phyloP scores from a whole-genome alignment of 768 basidiomycete species.

The Chalciporus piperatus region DNA sequence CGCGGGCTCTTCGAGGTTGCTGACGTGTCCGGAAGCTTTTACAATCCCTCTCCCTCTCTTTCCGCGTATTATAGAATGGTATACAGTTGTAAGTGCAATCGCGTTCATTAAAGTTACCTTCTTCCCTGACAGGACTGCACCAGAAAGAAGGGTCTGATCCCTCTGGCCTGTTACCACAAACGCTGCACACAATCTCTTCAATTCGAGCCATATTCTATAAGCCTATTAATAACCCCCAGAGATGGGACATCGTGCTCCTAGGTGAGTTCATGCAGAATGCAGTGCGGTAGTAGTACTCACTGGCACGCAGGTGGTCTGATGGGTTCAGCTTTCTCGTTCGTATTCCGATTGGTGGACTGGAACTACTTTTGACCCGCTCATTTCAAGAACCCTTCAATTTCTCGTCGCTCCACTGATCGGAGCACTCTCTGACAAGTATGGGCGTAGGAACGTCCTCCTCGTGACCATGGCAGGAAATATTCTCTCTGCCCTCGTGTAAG shows the following conservation, averaged over 20 bases:
- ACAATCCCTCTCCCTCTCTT: slow-evolving; percentile 96
- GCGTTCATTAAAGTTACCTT: not conserved
- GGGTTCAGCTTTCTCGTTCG: slow-evolving; percentile 91
- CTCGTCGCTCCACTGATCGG: slow-evolving; percentile 82
- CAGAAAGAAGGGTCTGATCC: slow-evolving; percentile 74
- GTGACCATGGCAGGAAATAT: slow-evolving; percentile 93
- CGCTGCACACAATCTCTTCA: slow-evolving; percentile 62
- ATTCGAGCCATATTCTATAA: slow-evolving; percentile 66
- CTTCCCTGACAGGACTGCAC: not conserved
- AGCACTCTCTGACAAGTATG: slow-evolving; percentile 83
- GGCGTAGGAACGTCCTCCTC: slow-evolving; percentile 80
- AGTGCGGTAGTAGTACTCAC: slow-evolving; percentile 6
- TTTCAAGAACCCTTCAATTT: slow-evolving; percentile 74
- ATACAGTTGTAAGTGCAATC: slow-evolving; percentile 55
- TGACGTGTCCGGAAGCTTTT: slow-evolving; percentile 56
- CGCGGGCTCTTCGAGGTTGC: not conserved
- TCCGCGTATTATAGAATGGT: slow-evolving; percentile 96
- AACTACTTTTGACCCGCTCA: slow-evolving; percentile 27
- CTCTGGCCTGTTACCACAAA: slow-evolving; percentile 68
- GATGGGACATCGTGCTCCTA: slow-evolving; percentile 95
- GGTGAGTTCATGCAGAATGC: slow-evolving; percentile 41
- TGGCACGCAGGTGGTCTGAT: slow-evolving; percentile 67
- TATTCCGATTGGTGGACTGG: slow-evolving; percentile 33
- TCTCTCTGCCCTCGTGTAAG: slow-evolving; percentile 80
- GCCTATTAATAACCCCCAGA: slow-evolving; percentile 56